Evolutionary conservation across 179 eudicot genomes (phyloP).

Genomic region (Vitellaria paradoxa): DNA sequence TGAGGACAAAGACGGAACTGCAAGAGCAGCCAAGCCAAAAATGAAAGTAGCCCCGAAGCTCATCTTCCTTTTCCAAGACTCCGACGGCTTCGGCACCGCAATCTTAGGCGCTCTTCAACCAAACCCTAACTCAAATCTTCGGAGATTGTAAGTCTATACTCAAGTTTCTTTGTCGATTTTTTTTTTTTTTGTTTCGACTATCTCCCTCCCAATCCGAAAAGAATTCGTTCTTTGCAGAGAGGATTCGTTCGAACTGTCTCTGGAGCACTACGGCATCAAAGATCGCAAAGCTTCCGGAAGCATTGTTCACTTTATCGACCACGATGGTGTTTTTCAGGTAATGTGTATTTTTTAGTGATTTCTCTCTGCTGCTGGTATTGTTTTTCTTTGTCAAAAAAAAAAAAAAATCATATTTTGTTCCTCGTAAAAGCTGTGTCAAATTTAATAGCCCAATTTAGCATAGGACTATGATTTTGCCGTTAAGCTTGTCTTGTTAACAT

Average conservation of each 20-base stretch:
- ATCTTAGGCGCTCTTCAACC: constrained; percentile 49
- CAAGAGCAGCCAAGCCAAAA: neutral
- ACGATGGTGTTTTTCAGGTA: constrained; percentile 38
- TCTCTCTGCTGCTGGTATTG: neutral
- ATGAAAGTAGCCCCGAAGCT: constrained; percentile 67
- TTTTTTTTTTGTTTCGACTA: neutral
- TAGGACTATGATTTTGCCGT: too few species aligned
- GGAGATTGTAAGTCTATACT: constrained; percentile 29
- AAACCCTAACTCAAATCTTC: constrained; percentile 37
- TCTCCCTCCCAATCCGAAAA: neutral
- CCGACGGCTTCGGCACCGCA: constrained; percentile 44
- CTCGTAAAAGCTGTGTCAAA: too few species aligned
- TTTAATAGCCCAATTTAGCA: too few species aligned
- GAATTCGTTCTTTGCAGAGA: constrained; percentile 33
- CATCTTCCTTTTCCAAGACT: constrained; percentile 47
- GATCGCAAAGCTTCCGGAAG: constrained; percentile 50
- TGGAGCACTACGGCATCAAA: constrained; percentile 58
- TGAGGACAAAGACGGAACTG: too few species aligned
- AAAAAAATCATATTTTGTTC: too few species aligned
- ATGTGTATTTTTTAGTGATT: neutral
- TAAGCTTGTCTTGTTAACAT: neutral
- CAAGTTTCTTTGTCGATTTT: neutral
- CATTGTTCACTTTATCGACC: constrained; percentile 51
- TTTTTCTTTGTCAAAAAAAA: too few species aligned
- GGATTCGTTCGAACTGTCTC: constrained; percentile 48